Percentiles rank a stretch among this genome's conserved stretches.
phyloP scores from a whole-genome alignment of 2,329 filamentous ascomycete species.

The Chaetoscypha palmicola region DNA sequence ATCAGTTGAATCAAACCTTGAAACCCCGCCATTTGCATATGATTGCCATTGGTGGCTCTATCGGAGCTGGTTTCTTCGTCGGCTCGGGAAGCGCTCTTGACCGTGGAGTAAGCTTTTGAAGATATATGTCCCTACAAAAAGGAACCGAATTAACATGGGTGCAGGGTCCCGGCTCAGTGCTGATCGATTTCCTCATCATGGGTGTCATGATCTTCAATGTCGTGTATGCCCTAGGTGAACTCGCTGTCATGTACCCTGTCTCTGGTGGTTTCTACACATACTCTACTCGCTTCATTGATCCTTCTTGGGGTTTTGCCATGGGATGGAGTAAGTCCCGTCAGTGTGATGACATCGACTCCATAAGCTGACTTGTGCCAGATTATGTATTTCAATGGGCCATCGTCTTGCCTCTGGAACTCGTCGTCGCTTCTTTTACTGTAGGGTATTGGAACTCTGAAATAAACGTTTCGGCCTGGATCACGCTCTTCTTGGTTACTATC shows the following conservation, averaged over 20 bases:
- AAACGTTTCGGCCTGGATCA: constrained; percentile 64
- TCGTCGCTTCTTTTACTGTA: constrained; percentile 76
- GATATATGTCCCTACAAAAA: neutral
- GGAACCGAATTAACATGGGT: constrained; percentile 1
- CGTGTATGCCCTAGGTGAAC: constrained; percentile 81
- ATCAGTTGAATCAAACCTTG: constrained; percentile 63
- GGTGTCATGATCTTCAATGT: constrained; percentile 70
- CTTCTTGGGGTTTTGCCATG: constrained; percentile 91
- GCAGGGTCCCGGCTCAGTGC: constrained; percentile 62
- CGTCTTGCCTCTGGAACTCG: constrained; percentile 75
- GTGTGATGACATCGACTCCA: neutral
- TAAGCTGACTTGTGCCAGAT: constrained; percentile 34
- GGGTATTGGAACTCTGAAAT: constrained; percentile 62
- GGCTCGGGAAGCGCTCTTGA: constrained; percentile 67
- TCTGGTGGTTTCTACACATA: constrained; percentile 87
- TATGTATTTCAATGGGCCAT: constrained; percentile 84
- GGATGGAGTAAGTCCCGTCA: constrained; percentile 64
- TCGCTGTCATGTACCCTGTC: constrained; percentile 83
- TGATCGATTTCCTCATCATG: constrained; percentile 70
- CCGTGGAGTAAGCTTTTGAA: constrained; percentile 39
- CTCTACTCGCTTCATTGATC: constrained; percentile 87
- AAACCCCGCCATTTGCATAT: constrained; percentile 87
- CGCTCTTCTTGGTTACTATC: constrained; percentile 70
- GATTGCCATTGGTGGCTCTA: constrained; percentile 92
- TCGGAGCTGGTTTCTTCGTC: constrained; percentile 83